Conservation (phyloP, 768 basidiomycete species). For the Mycena olivaceomarginata region DNA sequence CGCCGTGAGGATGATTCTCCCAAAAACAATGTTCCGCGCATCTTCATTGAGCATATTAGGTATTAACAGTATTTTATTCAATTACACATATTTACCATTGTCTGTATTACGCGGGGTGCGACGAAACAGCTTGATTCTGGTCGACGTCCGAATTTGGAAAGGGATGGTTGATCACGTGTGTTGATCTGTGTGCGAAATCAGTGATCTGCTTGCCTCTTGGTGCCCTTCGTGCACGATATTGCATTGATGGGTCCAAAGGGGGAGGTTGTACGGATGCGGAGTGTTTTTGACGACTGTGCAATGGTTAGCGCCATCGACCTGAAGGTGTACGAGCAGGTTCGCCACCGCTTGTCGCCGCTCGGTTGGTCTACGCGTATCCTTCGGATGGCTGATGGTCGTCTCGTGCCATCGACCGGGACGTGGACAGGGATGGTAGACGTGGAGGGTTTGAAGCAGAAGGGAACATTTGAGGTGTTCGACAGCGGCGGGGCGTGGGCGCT, state of each 20-base stretch:
- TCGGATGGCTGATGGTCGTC: no score
- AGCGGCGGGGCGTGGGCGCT: neutral
- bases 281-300: constrained; percentile 39
- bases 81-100: no score
- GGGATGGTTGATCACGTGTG: no score
- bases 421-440: constrained; percentile 35
- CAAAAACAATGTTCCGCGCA: no score
- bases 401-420: constrained; percentile 26
- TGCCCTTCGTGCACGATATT: neutral
- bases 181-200: no score
- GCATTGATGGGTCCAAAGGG: neutral
- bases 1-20: no score
- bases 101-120: no score
- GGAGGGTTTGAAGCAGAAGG: neutral
- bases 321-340: constrained; percentile 17
- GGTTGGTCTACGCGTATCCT: constrained; percentile 5
- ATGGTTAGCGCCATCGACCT: constrained; percentile 27
- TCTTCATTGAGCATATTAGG: no score
- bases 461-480: neutral
- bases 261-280: constrained; percentile 28
- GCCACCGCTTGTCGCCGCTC: constrained; percentile 8
- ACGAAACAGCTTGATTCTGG: no score
- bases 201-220: no score
- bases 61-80: no score
- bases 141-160: no score